Percentiles rank a stretch among this genome's conserved stretches.
These are phyloP conservation scores for Leptographium wingfieldii DNA, from an alignment of 2,329 filamentous ascomycete genomes.

Conservation along the genomic window DNA sequence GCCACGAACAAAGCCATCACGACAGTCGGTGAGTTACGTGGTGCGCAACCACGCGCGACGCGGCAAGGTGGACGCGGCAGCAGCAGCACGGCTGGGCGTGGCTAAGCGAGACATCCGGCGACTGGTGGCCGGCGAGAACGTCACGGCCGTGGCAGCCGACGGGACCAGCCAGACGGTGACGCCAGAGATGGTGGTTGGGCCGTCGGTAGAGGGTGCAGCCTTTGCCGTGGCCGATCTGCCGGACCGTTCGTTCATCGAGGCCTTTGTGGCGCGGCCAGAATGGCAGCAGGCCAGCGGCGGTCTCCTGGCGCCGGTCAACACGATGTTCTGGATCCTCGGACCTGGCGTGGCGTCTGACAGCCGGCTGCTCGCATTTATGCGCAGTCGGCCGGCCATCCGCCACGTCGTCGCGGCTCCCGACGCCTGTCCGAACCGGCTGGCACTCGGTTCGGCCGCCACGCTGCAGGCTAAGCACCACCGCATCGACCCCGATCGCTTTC, in stretches of 20 bases:
- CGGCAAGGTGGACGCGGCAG: conserved; percentile 63
- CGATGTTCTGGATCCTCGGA: conserved; percentile 74
- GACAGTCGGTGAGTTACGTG: conserved; percentile 72
- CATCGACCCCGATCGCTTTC: conserved; percentile 64
- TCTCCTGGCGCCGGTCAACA: conserved; percentile 54
- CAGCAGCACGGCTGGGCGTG: conserved; percentile 54
- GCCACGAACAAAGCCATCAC: conserved; percentile 53
- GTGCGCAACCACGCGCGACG: conserved; percentile 63
- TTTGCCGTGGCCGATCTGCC: conserved; percentile 74
- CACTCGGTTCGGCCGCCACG: conserved; percentile 52
- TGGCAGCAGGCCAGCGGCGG: conserved; percentile 37
- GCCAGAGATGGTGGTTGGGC: conserved; percentile 74
- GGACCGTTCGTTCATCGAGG: conserved; percentile 53
- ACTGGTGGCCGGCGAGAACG: conserved; percentile 50
- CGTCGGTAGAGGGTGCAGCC: conserved; percentile 53
- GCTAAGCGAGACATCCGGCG: conserved; percentile 40
- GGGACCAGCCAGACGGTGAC: conserved; percentile 44
- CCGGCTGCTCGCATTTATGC: conserved; percentile 57
- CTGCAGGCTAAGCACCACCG: conserved; percentile 57
- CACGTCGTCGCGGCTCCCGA: conserved; percentile 72
- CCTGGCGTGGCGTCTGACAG: conserved; percentile 50
- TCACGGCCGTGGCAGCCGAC: conserved; percentile 48
- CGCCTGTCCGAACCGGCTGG: conserved; percentile 60
- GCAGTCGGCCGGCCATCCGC: conserved; percentile 43
- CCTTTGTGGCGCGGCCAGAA: conserved; percentile 58